Evolutionary conservation across 192 early-diverging fungal species (phyloP).

Genomic region (Phycomyces nitens): DNA sequence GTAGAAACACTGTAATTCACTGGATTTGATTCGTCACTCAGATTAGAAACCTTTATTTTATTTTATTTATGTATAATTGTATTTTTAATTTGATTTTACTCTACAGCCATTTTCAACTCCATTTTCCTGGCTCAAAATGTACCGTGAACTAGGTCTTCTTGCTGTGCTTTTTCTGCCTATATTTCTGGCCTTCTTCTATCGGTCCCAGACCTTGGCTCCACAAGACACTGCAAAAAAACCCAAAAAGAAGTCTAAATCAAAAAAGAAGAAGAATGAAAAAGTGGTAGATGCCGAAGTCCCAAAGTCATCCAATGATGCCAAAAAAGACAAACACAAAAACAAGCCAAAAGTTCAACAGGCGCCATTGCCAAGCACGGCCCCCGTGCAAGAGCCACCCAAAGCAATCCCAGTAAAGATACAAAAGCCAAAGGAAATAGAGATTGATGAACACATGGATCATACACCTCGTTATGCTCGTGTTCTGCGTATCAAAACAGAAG

Average conservation of each 20-base stretch:
- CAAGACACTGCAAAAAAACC: conserved; percentile 10
- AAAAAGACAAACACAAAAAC: not conserved
- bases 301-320: not conserved
- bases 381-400: conserved; percentile 4
- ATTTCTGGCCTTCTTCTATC: not conserved
- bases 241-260: conserved; percentile 22
- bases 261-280: conserved; percentile 3
- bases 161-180: conserved; percentile 21
- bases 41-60: no score
- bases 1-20: no score
- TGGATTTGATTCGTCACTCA: no score
- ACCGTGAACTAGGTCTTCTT: conserved; percentile 20
- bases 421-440: conserved; percentile 2
- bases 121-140: conserved; percentile 13
- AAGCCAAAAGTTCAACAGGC: not conserved
- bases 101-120: not conserved
- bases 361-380: not conserved
- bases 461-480: conserved; percentile 24
- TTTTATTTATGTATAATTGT: no score
- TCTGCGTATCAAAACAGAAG: conserved; percentile 23
- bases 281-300: not conserved
- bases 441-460: conserved; percentile 30
- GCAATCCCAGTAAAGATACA: not conserved
- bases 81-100: no score
- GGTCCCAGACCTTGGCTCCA: not conserved